Evolutionary conservation across 2,329 filamentous ascomycete genomes (phyloP).

Genomic region (Ophiostoma tasmaniense): DNA sequence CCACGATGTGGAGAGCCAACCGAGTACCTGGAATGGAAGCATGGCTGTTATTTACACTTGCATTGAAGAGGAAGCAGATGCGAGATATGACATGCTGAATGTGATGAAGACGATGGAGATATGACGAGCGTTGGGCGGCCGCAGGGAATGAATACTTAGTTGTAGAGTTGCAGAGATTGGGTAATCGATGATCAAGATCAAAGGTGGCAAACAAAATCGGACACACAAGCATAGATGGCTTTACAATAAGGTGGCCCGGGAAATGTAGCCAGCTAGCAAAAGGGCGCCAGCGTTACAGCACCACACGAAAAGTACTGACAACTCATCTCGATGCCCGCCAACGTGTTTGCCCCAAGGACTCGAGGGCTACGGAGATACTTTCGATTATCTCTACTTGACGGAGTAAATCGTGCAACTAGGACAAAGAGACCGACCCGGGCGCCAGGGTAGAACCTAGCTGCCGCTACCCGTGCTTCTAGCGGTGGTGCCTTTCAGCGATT

Average conservation of each 20-base stretch:
- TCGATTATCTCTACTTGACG: too few species aligned
- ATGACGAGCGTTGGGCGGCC: too few species aligned
- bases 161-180: too few species aligned
- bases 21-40: neutral
- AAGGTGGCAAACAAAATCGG: too few species aligned
- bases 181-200: too few species aligned
- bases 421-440: neutral
- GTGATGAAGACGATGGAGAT: neutral
- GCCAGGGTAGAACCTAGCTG: neutral
- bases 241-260: too few species aligned
- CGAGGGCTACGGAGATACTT: too few species aligned
- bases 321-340: neutral
- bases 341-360: neutral
- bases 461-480: neutral
- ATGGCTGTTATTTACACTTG: neutral
- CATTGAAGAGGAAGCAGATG: neutral
- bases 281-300: too few species aligned
- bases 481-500: neutral
- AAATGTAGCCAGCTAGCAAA: too few species aligned
- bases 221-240: too few species aligned
- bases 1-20: neutral
- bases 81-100: neutral
- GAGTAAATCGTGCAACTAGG: neutral
- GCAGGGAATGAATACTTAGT: too few species aligned
- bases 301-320: neutral